Conservation (phyloP, 139 green algal genomes). For the Chlamydomonas incerta region DNA sequence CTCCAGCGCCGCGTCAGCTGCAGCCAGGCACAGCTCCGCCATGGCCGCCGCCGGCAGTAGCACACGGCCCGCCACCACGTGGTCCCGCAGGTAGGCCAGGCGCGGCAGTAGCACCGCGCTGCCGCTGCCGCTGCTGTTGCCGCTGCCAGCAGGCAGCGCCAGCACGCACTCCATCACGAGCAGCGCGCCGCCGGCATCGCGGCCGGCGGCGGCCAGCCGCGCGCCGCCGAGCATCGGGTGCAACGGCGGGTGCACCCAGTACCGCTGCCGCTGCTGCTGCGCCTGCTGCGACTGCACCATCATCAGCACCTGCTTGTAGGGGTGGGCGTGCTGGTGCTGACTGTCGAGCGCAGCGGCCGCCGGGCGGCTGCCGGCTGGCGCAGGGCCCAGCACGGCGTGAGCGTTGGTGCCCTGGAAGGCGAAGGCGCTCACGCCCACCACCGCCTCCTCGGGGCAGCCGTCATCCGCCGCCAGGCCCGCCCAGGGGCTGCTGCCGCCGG, state of each 20-base stretch:
- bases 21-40: slow-evolving; percentile 66
- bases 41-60: slow-evolving; percentile 80
- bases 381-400: slow-evolving; percentile 45
- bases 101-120: neutral
- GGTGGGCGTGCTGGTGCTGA: too few species aligned
- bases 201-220: too few species aligned
- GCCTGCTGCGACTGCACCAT: neutral
- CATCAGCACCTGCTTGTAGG: too few species aligned
- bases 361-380: too few species aligned
- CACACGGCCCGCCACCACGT: slow-evolving; percentile 50
- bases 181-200: slow-evolving; percentile 8
- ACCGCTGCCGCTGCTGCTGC: neutral
- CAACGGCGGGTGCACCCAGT: slow-evolving; percentile 48
- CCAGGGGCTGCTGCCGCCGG: neutral
- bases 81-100: slow-evolving; percentile 59
- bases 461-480: neutral
- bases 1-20: slow-evolving; percentile 37
- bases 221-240: slow-evolving; percentile 38
- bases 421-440: slow-evolving; percentile 64
- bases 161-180: slow-evolving; percentile 10
- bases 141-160: too few species aligned
- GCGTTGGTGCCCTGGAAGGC: slow-evolving; percentile 71
- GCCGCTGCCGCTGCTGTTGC: too few species aligned
- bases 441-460: neutral
- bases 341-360: too few species aligned